Base-by-base conservation (phyloP, 108 stramenopile species). In the Nitzschia sp. region DNA sequence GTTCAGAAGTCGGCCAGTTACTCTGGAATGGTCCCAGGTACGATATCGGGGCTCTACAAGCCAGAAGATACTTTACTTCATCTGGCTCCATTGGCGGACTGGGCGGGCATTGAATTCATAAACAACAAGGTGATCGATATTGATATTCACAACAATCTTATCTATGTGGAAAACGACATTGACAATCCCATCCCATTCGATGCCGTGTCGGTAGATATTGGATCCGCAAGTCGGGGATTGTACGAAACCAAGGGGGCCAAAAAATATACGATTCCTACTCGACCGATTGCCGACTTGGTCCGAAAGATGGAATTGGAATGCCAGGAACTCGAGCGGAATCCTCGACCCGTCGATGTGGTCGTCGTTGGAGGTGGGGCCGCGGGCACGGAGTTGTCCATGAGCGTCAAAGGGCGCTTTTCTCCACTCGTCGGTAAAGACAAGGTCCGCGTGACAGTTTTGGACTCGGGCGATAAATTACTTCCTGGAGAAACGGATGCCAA, bases 11-110 rank as follows among this genome's bases (percentile, higher is more conserved):
- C 76, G 19, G 96, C 97, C 3, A 89, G 93, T 1, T 99, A 99
- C 72, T 85, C 83, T 31, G 98, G 98, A 21, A 99, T 99, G 98
- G 94, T 99, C 17, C 98, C 98, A 16, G 96, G 97, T 28, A 89
- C 92, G 65, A 87, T 99, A 19, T 77, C 92, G 11, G 89, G 77
- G 21, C 34, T 80, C 4, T 95, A 93, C 64, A 64, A 67, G 22
- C 71, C 83, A 1, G 71, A 78, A 3, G 81, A 93, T 68, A 91
- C 90, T 0, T 73, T 81, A 46, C 71, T 95, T 19, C 73, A 77
- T 25, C 66, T 95, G 50, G 55, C 73, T 58, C 72, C 90, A 5
- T 61, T 95, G 25, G 84, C 89, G 2, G 34, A 75, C 2, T 91
- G 91, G 91, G 80, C 90, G 25, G 79, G 72, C 1, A 86, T 86